These are phyloP conservation scores for Pseudopithomyces maydicus DNA, from an alignment of 2,329 filamentous ascomycete genomes.

Conservation along the genomic window DNA sequence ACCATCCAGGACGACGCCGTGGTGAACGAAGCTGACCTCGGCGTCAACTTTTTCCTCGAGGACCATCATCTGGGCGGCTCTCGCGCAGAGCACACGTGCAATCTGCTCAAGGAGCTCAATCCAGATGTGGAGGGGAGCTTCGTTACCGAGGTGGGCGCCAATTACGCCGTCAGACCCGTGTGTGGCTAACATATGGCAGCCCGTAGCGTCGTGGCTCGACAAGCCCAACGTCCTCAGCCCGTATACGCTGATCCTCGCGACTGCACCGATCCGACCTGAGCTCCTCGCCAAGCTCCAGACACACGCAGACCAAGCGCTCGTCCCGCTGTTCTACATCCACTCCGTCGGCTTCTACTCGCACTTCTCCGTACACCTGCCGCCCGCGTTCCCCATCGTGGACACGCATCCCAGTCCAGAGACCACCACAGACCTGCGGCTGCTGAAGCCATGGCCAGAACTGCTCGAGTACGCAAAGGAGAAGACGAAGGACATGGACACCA, in stretches of 20 bases:
- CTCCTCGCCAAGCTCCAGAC: slow-evolving; percentile 57
- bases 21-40: slow-evolving; percentile 83
- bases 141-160: slow-evolving; percentile 57
- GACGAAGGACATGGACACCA: slow-evolving; percentile 69
- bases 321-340: slow-evolving; percentile 81
- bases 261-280: slow-evolving; percentile 61
- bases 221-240: slow-evolving; percentile 48
- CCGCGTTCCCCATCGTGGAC: slow-evolving; percentile 90
- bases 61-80: slow-evolving; percentile 75
- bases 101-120: slow-evolving; percentile 84
- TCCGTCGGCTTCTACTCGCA: slow-evolving; percentile 92
- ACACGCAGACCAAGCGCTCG: slow-evolving; percentile 61
- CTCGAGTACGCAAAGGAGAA: slow-evolving; percentile 67
- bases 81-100: slow-evolving; percentile 77
- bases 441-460: slow-evolving; percentile 86
- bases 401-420: slow-evolving; percentile 90
- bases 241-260: slow-evolving; percentile 66
- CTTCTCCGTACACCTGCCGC: slow-evolving; percentile 78
- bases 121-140: slow-evolving; percentile 85
- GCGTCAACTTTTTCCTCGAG: slow-evolving; percentile 96
- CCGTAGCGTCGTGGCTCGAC: slow-evolving; percentile 51
- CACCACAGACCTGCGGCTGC: slow-evolving; percentile 80
- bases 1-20: slow-evolving; percentile 82
- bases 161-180: neutral
- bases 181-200: slow-evolving; percentile 36